Conservation (phyloP, 371 early-diverging fungal genomes). For the Blakeslea trispora region DNA sequence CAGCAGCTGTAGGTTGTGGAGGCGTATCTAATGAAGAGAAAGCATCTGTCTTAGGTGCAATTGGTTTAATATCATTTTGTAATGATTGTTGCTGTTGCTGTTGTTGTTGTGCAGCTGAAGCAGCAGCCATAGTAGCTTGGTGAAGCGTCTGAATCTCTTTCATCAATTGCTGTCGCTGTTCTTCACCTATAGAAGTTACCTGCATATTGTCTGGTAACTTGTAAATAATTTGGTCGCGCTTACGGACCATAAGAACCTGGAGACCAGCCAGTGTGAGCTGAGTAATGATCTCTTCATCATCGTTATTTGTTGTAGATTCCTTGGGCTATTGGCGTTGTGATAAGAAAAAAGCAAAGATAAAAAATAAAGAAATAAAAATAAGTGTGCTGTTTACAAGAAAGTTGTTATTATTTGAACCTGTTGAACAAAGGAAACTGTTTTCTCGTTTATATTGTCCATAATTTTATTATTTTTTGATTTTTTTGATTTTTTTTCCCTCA, state of each 20-base stretch:
- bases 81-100: conserved; percentile 16
- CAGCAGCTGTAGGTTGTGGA: conserved; percentile 34
- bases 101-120: conserved; percentile 30
- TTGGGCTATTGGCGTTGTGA: too few species aligned
- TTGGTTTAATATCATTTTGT: conserved; percentile 25
- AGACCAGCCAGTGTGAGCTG: conserved; percentile 61
- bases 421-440: too few species aligned
- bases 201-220: conserved; percentile 64
- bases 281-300: conserved; percentile 53
- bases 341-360: too few species aligned
- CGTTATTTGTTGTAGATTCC: too few species aligned
- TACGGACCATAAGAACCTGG: conserved; percentile 60
- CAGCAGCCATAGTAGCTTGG: conserved; percentile 45
- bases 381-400: too few species aligned
- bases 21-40: conserved; percentile 31
- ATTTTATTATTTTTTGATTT: too few species aligned
- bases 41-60: conserved; percentile 35
- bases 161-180: not conserved
- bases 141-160: not conserved
- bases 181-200: conserved; percentile 43
- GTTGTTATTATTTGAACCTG: too few species aligned
- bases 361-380: too few species aligned
- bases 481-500: too few species aligned
- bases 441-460: too few species aligned
- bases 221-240: conserved; percentile 64